Conservation (phyloP, 202 grass and related monocot species). For the Hordeum pubiflorum region DNA sequence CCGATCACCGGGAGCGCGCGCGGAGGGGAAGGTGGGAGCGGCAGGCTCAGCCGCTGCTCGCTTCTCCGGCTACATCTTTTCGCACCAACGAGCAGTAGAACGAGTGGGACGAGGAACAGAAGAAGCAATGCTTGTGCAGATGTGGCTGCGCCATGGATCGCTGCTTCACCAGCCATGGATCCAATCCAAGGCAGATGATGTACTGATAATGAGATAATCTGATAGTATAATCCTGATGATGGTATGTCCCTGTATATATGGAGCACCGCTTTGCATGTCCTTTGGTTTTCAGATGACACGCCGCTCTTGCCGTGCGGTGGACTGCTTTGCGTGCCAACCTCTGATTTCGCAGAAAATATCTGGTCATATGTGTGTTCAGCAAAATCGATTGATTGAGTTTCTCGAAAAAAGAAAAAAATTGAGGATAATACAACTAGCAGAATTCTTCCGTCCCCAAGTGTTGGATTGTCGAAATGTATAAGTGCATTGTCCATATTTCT, state of each 20-base stretch:
- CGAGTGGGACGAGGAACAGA: background rate
- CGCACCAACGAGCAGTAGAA: background rate
- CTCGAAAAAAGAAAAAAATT: background rate
- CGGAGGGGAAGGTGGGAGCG: background rate
- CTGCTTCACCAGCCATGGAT: background rate
- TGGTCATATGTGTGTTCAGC: background rate
- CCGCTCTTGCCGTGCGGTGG: background rate
- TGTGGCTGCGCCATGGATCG: background rate
- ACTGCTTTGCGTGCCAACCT: background rate
- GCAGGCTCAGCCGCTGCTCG: background rate
- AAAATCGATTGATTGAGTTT: background rate
- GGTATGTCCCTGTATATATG: background rate
- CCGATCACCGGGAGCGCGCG: background rate
- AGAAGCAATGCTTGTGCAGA: background rate
- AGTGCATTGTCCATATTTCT: too few species aligned
- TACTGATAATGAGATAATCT: background rate
- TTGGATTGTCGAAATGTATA: too few species aligned
- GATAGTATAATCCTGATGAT: background rate
- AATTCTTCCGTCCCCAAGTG: background rate
- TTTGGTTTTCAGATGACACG: too few species aligned
- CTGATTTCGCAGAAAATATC: background rate
- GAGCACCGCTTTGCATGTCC: background rate
- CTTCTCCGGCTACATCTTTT: background rate
- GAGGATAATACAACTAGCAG: background rate
- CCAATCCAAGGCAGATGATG: background rate